phyloP scores from a whole-genome alignment of 306 rosid species.

The Adenanthera pavonina region DNA sequence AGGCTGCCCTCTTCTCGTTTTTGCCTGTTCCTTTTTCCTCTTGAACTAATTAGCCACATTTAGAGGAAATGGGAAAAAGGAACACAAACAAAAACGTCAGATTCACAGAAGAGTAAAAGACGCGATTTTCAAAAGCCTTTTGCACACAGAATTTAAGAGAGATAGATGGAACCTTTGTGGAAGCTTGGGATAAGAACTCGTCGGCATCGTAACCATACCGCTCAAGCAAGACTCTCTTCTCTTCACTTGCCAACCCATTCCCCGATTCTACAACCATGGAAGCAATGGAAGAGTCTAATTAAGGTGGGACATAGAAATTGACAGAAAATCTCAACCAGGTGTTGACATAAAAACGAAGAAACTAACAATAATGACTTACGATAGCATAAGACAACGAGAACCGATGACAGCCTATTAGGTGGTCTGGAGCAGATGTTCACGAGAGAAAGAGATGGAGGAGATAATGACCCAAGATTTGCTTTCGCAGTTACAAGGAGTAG shows the following conservation, averaged over 20 bases:
- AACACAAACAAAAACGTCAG: neutral
- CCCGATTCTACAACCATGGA: constrained; percentile 51
- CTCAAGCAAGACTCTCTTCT: constrained; percentile 72
- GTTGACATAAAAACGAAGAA: neutral
- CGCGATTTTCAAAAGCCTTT: neutral
- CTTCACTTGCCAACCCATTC: constrained; percentile 57
- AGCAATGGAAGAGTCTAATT: constrained; percentile 4
- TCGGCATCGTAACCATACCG: constrained; percentile 84
- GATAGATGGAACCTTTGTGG: constrained; percentile 56
- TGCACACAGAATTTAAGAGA: constrained; percentile 19
- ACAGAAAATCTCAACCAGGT: neutral
- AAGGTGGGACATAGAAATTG: neutral
- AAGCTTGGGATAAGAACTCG: constrained; percentile 64
- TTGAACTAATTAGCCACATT: constrained; percentile 53
- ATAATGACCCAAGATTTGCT: constrained; percentile 40
- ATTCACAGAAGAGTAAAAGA: constrained; percentile 28
- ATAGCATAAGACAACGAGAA: constrained; percentile 44
- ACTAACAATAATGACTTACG: constrained; percentile 45
- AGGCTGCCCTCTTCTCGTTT: constrained; percentile 52
- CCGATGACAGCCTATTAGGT: constrained; percentile 40
- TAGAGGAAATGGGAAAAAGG: neutral
- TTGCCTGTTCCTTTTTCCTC: constrained; percentile 60
- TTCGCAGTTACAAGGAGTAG: constrained; percentile 47
- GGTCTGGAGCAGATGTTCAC: constrained; percentile 43
- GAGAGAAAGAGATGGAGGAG: constrained; percentile 41